Evolutionary conservation across 1,284 basidiomycete genomes (phyloP).

Genomic region (Ceratobasidium sp.): DNA sequence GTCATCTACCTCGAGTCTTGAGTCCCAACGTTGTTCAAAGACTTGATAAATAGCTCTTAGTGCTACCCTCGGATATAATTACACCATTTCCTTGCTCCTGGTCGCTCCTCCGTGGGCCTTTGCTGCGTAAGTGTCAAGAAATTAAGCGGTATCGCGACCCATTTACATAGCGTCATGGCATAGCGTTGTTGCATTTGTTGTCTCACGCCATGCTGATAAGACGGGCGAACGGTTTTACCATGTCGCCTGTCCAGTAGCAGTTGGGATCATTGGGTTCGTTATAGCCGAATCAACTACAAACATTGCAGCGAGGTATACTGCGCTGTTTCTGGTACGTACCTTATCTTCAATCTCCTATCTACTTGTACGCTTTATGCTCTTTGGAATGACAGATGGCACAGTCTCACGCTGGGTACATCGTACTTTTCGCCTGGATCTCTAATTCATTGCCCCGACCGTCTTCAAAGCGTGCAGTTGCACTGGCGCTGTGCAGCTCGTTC

Average conservation of each 20-base stretch:
- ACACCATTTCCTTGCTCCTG: conserved; percentile 73
- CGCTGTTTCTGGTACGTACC: conserved; percentile 64
- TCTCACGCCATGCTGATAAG: conserved; percentile 74
- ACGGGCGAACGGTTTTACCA: conserved; percentile 77
- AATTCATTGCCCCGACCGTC: conserved; percentile 76
- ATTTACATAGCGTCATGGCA: too few species aligned
- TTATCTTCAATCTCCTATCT: conserved; percentile 52
- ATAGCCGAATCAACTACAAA: conserved; percentile 81
- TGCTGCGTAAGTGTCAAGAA: too few species aligned
- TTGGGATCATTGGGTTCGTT: conserved; percentile 80
- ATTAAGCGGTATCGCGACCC: too few species aligned
- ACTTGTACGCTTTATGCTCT: conserved; percentile 16
- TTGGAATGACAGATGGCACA: conserved; percentile 78
- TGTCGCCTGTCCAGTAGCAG: conserved; percentile 66
- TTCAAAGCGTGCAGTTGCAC: conserved; percentile 80
- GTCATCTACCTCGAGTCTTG: not conserved
- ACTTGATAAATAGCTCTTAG: conserved; percentile 53
- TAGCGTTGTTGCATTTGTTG: conserved; percentile 54
- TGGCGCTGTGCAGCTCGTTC: conserved; percentile 81
- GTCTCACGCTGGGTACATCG: conserved; percentile 78
- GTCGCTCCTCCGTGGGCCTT: conserved; percentile 85
- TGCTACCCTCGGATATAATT: conserved; percentile 76
- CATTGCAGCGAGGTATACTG: conserved; percentile 74
- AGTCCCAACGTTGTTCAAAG: not conserved
- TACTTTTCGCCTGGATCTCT: conserved; percentile 79